Evolutionary conservation across 2,329 filamentous ascomycete genomes (phyloP), one percentile per base, ranked within the genome.

Genomic region (Cercospora sp.): DNA sequence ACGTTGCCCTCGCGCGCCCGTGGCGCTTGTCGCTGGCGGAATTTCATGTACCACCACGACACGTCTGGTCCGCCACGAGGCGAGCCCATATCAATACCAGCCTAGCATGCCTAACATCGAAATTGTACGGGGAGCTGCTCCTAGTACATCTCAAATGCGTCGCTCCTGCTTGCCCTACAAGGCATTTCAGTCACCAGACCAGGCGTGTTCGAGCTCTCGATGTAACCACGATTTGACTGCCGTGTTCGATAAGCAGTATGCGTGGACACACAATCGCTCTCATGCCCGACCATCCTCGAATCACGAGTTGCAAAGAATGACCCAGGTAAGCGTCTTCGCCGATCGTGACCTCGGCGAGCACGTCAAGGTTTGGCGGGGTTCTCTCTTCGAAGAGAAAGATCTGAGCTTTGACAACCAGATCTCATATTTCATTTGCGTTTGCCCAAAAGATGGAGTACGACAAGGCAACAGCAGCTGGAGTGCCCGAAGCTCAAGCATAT

Each of bases 381-480:
- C 7, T 48, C n/a, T 48, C 1, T 40, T 5, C 6, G 42, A 20
- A 55, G 7, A 55, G 6, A 3, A 20, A 30, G 16, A 55, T 5
- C 12, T 55, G 51, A 55, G 23, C 20, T 23, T 26, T n/a, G 13
- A 40, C 33, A 40, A 40, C 33, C 33, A 40, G 33, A 40, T 40
- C 33, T 40, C 13, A 40, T 16, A 40, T 40, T 40, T 62, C 60
- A n/a, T 45, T 12, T 18, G n/a, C 16, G 33, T 36, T n/a, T 26
- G 16, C 26, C n/a, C 10, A 18, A 18, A 30, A 45, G 12, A 76
- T 75, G 73, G 74, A 74, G 51, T 75, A 75, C 71, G 72, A 75
- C 68, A 72, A 68, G 53, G 42, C 67, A 18, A 33, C 70, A 48
- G 55, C 42, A 48, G 42, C 45, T 6, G 58, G 33, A 48, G 62